Percentiles rank a stretch among this genome's conserved stretches.
Evolutionary conservation across 2,329 filamentous ascomycete genomes (phyloP).

Genomic region (Diaporthe ampelina): DNA sequence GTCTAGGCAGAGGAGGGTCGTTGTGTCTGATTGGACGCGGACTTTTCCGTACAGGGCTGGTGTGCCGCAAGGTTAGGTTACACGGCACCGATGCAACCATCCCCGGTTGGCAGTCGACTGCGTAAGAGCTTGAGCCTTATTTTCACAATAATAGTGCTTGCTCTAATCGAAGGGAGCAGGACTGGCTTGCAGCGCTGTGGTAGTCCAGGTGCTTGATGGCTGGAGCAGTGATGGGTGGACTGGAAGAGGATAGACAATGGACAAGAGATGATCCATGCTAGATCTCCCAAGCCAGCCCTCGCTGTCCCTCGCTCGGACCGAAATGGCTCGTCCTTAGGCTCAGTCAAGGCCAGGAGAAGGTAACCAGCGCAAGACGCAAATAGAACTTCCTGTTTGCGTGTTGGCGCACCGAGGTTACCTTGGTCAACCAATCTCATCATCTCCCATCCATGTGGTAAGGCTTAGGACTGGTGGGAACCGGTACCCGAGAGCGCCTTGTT

Average conservation of each 20-base stretch:
- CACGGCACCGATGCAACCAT: constrained; percentile 2
- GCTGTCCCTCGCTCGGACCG: background rate
- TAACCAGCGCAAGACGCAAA: background rate
- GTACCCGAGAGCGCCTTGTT: background rate
- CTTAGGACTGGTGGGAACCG: constrained; percentile 4
- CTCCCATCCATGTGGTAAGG: background rate
- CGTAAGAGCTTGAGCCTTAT: background rate
- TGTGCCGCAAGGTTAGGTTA: background rate
- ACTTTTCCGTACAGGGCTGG: constrained; percentile 17
- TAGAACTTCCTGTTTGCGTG: background rate
- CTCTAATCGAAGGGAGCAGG: background rate
- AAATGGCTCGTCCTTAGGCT: background rate
- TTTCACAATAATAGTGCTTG: background rate
- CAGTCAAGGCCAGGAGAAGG: background rate
- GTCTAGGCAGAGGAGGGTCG: background rate
- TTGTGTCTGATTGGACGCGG: background rate
- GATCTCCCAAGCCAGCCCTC: background rate
- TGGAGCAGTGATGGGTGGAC: no score
- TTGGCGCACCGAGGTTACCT: background rate
- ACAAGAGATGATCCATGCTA: background rate
- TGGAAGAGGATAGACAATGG: background rate
- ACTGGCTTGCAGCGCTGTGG: background rate
- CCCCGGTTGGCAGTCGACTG: background rate
- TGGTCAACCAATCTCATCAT: background rate
- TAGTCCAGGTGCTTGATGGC: no score